Conservation (phyloP, 805 yeast species). For the Saturnispora galanensis region DNA sequence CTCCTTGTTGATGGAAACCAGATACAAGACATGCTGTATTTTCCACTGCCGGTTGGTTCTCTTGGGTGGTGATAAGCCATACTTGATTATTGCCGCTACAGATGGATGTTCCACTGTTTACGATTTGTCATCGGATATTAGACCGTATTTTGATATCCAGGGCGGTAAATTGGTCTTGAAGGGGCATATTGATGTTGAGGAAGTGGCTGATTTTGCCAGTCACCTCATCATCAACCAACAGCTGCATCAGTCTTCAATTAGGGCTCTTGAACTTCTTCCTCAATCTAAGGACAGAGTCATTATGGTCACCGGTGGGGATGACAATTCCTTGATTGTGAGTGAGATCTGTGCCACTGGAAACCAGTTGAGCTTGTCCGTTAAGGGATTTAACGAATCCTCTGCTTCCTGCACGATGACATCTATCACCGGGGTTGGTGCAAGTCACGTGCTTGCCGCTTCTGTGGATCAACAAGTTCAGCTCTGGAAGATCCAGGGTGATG, state of each 20-base stretch:
- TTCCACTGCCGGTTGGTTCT: conserved; percentile 46
- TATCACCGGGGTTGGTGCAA: conserved; percentile 29
- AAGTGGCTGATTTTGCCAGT: conserved; percentile 5
- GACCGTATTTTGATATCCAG: conserved; percentile 9
- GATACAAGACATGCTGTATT: conserved; percentile 69
- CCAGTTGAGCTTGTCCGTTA: conserved; percentile 20
- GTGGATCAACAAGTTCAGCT: conserved; percentile 72
- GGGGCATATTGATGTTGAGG: background rate
- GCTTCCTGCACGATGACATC: conserved; percentile 86
- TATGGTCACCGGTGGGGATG: conserved; percentile 85
- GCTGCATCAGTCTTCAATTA: conserved; percentile 81
- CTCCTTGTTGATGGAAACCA: conserved; percentile 34
- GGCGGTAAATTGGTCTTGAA: background rate
- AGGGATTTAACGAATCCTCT: conserved; percentile 40
- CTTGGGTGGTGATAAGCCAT: conserved; percentile 18
- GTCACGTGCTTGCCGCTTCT: conserved; percentile 48
- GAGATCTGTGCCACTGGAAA: conserved; percentile 20
- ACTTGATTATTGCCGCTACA: conserved; percentile 57
- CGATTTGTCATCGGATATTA: conserved; percentile 31
- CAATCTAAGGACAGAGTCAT: conserved; percentile 10
- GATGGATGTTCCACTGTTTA: conserved; percentile 72
- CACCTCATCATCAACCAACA: conserved; percentile 32
- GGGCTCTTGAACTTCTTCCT: conserved; percentile 36
- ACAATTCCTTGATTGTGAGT: conserved; percentile 54
- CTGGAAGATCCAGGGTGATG: conserved; percentile 38